A percentile compares a stretch with the other conserved stretches of the same genome.
phyloP scores from a whole-genome alignment of 2,329 filamentous ascomycete species.

The Orbilia blumenaviensis region DNA sequence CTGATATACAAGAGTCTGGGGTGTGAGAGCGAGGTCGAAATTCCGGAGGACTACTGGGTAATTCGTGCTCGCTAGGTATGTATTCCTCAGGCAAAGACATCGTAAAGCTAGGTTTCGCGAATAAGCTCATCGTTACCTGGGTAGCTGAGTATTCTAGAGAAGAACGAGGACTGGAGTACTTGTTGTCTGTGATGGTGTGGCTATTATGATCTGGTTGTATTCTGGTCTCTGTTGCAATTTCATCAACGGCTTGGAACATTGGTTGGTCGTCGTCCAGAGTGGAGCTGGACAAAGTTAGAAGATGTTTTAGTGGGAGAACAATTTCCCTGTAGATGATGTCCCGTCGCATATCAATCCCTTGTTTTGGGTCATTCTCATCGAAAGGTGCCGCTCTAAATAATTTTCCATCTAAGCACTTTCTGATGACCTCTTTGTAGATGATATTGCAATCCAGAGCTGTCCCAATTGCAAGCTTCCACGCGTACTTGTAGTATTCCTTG shows the following conservation, averaged over 20 bases:
- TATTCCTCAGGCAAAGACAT: background rate
- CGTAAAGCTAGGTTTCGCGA: background rate
- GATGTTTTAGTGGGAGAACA: constrained; percentile 36
- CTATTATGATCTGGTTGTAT: background rate
- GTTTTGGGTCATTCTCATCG: constrained; percentile 19
- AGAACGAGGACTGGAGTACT: background rate
- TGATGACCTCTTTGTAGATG: constrained; percentile 43
- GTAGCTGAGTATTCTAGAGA: background rate
- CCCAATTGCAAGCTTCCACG: constrained; percentile 20
- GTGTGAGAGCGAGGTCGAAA: constrained; percentile 2
- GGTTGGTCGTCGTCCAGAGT: background rate
- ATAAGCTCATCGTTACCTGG: background rate
- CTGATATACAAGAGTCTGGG: background rate
- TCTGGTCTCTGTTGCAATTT: background rate
- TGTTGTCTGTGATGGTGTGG: background rate
- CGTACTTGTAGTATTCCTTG: constrained; percentile 31
- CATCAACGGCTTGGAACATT: constrained; percentile 6
- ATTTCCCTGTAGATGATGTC: constrained; percentile 40
- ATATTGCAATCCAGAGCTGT: constrained; percentile 32
- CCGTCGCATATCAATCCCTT: constrained; percentile 31
- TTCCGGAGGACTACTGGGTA: background rate
- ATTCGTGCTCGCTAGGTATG: background rate
- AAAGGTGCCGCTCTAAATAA: constrained; percentile 36
- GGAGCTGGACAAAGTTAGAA: constrained; percentile 6
- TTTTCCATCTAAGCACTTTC: constrained; percentile 39